Evolutionary conservation across 352 stramenopile species (phyloP).

Genomic region (Paralagenidium karlingii): DNA sequence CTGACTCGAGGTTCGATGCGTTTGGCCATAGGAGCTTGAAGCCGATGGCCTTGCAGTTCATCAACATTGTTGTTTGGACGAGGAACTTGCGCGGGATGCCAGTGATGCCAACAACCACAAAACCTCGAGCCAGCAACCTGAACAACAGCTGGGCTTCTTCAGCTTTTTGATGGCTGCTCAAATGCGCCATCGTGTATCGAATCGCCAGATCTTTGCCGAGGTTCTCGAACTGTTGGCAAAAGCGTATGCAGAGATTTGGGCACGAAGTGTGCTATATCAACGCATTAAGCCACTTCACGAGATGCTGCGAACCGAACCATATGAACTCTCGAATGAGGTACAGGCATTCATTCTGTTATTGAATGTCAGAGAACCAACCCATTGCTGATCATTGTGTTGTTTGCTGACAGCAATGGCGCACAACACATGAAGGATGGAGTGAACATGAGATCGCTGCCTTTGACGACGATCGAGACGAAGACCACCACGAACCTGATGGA

Average conservation of each 20-base stretch:
- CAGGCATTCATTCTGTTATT: background rate
- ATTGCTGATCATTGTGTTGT: too few relatives aligned
- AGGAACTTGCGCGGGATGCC: too few relatives aligned
- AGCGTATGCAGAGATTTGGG: conserved; percentile 62
- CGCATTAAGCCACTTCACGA: conserved; percentile 58
- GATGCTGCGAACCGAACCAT: conserved; percentile 50
- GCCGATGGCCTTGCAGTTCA: too few relatives aligned
- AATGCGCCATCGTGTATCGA: too few relatives aligned
- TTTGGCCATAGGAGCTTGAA: too few relatives aligned
- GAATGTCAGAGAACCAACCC: background rate
- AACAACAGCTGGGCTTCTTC: too few relatives aligned
- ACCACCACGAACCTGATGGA: conserved; percentile 22
- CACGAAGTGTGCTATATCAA: conserved; percentile 26
- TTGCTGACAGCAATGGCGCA: conserved; percentile 63
- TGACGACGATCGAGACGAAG: conserved; percentile 2
- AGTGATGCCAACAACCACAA: too few relatives aligned
- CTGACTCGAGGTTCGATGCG: too few relatives aligned
- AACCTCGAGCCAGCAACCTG: too few relatives aligned
- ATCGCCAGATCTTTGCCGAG: conserved; percentile 34
- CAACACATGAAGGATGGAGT: conserved; percentile 54
- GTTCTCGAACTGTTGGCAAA: conserved; percentile 36
- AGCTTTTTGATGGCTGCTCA: too few relatives aligned
- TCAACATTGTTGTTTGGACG: too few relatives aligned
- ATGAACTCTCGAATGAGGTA: conserved; percentile 68
- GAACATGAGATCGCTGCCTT: conserved; percentile 44